phyloP scores from a whole-genome alignment of 2,329 filamentous ascomycete species.

The Diatrype stigma region DNA sequence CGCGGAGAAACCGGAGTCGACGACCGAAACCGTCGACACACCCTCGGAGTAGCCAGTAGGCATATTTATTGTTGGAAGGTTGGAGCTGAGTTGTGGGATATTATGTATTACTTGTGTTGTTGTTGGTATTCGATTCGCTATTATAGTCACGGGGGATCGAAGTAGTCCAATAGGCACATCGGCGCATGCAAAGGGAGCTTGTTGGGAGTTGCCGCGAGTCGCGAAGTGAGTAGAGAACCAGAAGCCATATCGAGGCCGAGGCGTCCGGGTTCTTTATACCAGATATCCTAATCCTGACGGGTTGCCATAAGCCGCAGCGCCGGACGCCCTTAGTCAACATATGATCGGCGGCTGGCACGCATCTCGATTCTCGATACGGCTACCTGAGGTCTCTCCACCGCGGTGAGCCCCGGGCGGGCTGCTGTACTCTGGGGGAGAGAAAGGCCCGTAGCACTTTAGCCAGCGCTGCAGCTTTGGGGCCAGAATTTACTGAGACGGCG shows the following conservation, averaged over 20 bases:
- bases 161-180: not conserved
- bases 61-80: not conserved
- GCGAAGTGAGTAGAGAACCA: not conserved
- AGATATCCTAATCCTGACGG: too few species aligned
- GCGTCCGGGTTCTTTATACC: not conserved
- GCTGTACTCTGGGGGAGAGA: not conserved
- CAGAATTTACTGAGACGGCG: not conserved
- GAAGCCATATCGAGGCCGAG: not conserved
- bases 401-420: not conserved
- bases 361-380: not conserved
- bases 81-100: not conserved
- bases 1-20: not conserved
- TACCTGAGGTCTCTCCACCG: not conserved
- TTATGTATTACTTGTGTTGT: not conserved
- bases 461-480: not conserved
- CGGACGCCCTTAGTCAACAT: not conserved
- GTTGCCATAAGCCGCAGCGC: not conserved
- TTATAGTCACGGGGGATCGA: not conserved
- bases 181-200: not conserved
- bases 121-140: not conserved
- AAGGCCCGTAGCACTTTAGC: not conserved
- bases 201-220: not conserved
- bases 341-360: not conserved
- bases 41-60: not conserved
- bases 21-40: slow-evolving; percentile 1